Conservation (phyloP, 345 rosid species). For the Pistacia integerrima region DNA sequence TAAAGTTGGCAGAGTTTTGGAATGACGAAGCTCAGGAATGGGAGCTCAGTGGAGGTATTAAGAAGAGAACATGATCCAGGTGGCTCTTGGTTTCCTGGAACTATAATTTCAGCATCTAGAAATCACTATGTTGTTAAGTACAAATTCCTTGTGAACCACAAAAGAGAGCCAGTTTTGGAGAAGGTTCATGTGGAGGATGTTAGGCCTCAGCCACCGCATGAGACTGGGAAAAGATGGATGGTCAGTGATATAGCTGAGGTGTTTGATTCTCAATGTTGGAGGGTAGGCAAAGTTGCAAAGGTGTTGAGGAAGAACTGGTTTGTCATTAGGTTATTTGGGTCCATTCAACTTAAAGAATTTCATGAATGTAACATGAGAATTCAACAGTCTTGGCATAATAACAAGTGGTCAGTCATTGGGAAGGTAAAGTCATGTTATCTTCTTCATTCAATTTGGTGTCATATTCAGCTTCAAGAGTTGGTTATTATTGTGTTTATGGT, state of each 20-base stretch:
- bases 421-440: constrained; percentile 31
- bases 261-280: constrained; percentile 42
- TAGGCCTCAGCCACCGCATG: constrained; percentile 35
- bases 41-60: constrained; percentile 36
- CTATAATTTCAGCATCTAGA: constrained; percentile 29
- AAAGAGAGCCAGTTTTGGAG: constrained; percentile 28
- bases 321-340: constrained; percentile 39
- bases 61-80: constrained; percentile 35
- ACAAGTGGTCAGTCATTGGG: constrained; percentile 30
- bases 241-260: constrained; percentile 44
- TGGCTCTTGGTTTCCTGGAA: constrained; percentile 45
- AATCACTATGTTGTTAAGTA: constrained; percentile 31
- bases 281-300: constrained; percentile 37
- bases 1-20: neutral
- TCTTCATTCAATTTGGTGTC: neutral
- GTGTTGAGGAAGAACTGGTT: constrained; percentile 26
- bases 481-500: neutral
- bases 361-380: constrained; percentile 31
- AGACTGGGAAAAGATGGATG: constrained; percentile 31
- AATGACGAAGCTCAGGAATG: constrained; percentile 33
- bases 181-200: constrained; percentile 29
- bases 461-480: too few relatives aligned
- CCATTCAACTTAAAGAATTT: constrained; percentile 40
- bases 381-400: constrained; percentile 34
- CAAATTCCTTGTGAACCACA: constrained; percentile 15